phyloP scores from a whole-genome alignment of 202 grass and related monocot genomes.

The Saccharum hybrid region DNA sequence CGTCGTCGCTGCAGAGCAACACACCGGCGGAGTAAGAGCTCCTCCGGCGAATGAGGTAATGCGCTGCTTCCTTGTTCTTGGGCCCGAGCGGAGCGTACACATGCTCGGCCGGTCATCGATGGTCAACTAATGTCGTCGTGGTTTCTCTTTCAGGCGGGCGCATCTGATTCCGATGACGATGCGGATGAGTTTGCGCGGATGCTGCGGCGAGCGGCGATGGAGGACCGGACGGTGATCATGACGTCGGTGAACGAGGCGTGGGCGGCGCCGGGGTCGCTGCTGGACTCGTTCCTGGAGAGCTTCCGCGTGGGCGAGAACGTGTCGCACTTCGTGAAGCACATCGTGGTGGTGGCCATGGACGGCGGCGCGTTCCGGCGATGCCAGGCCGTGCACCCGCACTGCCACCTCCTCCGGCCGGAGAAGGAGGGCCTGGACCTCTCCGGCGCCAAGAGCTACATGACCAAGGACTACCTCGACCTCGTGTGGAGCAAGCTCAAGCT shows the following conservation, averaged over 20 bases:
- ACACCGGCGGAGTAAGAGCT: not conserved
- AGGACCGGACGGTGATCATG: slow-evolving; percentile 84
- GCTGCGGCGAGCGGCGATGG: slow-evolving; percentile 59
- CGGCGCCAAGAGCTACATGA: slow-evolving; percentile 87
- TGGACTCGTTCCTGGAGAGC: slow-evolving; percentile 93
- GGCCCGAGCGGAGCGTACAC: too few relatives aligned
- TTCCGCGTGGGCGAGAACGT: slow-evolving; percentile 69
- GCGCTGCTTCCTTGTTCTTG: not conserved
- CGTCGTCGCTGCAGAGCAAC: not conserved
- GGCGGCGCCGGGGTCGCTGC: slow-evolving; percentile 70
- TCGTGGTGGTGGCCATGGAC: slow-evolving; percentile 87
- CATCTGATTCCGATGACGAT: not conserved
- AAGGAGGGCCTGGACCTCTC: slow-evolving; percentile 63
- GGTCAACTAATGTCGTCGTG: not conserved
- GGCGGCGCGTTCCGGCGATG: slow-evolving; percentile 62
- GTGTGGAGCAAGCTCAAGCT: slow-evolving; percentile 82
- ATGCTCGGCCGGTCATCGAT: not conserved
- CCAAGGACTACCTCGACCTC: slow-evolving; percentile 86
- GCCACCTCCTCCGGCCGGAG: slow-evolving; percentile 58
- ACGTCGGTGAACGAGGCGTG: slow-evolving; percentile 90
- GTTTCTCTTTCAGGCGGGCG: not conserved
- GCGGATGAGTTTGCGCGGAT: slow-evolving; percentile 51
- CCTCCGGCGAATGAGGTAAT: slow-evolving; percentile 17
- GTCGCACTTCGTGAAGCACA: slow-evolving; percentile 63
- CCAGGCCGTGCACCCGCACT: slow-evolving; percentile 70